Evolutionary conservation across 2,329 filamentous ascomycete genomes (phyloP).

Genomic region (Bipolaris victoriae): DNA sequence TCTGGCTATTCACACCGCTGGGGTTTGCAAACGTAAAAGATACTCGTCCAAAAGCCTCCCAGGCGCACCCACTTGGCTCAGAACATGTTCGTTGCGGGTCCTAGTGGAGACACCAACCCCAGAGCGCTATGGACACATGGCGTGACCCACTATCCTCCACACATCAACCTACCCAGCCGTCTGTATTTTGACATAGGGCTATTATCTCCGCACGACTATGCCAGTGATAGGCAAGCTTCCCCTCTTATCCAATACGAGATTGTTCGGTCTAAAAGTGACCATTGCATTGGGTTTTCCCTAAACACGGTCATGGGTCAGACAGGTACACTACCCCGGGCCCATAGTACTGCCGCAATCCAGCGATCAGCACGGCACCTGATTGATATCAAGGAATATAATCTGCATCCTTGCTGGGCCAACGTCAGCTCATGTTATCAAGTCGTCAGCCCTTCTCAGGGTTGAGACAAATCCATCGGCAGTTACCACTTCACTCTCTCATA

Average conservation of each 20-base stretch:
- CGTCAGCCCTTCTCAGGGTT: background rate
- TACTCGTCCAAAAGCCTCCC: background rate
- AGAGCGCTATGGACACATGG: conserved; percentile 1
- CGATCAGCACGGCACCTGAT: background rate
- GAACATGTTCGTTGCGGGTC: conserved; percentile 6
- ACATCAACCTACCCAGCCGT: conserved; percentile 1
- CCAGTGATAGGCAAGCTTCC: background rate
- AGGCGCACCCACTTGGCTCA: background rate
- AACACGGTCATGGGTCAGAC: background rate
- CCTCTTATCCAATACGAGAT: background rate
- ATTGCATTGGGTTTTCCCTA: background rate
- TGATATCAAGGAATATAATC: background rate
- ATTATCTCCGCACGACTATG: background rate
- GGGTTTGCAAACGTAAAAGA: conserved; percentile 13
- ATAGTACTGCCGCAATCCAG: background rate
- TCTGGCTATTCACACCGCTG: background rate
- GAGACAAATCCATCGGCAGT: background rate
- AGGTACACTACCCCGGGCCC: background rate
- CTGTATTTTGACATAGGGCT: background rate
- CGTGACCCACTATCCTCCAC: conserved; percentile 9
- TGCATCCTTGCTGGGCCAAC: background rate
- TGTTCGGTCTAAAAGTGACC: background rate
- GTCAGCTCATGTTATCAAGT: background rate
- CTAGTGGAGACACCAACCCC: conserved; percentile 8
- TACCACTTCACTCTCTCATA: no score